These are phyloP conservation scores for Epichloe brachyelytri DNA, from an alignment of 2,329 filamentous ascomycete genomes.

Conservation along the genomic window DNA sequence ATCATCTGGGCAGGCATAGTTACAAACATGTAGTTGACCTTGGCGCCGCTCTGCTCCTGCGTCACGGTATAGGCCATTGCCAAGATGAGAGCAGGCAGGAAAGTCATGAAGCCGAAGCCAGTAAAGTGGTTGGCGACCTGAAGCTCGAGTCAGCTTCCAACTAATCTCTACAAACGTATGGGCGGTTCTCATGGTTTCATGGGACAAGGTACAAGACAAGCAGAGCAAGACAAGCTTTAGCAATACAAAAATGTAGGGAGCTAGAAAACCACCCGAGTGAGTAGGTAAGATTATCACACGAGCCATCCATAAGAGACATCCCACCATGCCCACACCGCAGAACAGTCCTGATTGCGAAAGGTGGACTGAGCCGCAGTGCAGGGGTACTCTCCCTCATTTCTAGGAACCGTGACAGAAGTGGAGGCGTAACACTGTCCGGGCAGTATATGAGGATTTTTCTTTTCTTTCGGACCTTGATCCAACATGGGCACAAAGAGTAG, in stretches of 20 bases:
- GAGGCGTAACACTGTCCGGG: constrained; percentile 55
- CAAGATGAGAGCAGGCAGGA: constrained; percentile 56
- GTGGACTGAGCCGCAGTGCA: constrained; percentile 45
- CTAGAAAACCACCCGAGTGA: constrained; percentile 46
- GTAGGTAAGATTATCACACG: constrained; percentile 38
- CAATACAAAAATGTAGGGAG: constrained; percentile 42
- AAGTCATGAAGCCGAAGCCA: constrained; percentile 26
- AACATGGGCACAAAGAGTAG: constrained; percentile 5
- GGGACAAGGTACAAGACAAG: neutral
- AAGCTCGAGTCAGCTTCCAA: constrained; percentile 11
- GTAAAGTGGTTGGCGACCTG: constrained; percentile 20
- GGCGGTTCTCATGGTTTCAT: neutral
- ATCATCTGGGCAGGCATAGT: constrained; percentile 71
- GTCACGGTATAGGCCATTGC: constrained; percentile 74
- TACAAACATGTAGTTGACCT: constrained; percentile 69
- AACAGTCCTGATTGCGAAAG: constrained; percentile 56
- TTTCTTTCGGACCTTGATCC: neutral
- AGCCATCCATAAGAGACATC: constrained; percentile 60
- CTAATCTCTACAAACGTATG: neutral
- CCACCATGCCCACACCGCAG: constrained; percentile 63
- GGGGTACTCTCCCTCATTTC: constrained; percentile 71
- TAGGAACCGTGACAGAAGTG: constrained; percentile 74
- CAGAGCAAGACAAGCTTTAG: neutral
- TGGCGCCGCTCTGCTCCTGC: constrained; percentile 70
- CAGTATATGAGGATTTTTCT: constrained; percentile 47